phyloP scores from a whole-genome alignment of 2,329 filamentous ascomycete species.

The Fusarium sp. region DNA sequence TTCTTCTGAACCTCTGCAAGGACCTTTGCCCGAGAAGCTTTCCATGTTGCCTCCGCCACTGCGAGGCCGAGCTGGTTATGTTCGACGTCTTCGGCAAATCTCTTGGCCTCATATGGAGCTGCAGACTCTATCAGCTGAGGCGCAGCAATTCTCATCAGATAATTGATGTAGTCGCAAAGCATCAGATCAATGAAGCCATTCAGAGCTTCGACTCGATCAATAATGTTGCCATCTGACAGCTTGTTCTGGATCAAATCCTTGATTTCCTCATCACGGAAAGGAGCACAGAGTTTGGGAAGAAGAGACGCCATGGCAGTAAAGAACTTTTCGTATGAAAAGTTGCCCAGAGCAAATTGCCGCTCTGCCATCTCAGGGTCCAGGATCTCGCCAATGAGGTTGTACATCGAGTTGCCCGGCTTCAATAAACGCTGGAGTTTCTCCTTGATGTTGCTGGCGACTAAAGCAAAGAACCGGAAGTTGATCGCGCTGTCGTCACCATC shows the following conservation, averaged over 20 bases:
- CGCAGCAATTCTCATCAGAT: constrained; percentile 79
- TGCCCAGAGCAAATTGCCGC: constrained; percentile 77
- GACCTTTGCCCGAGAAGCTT: constrained; percentile 74
- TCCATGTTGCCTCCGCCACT: constrained; percentile 77
- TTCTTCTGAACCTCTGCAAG: constrained; percentile 76
- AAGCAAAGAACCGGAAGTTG: constrained; percentile 77
- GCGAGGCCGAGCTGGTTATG: constrained; percentile 68
- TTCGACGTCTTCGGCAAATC: constrained; percentile 77
- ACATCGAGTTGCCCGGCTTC: constrained; percentile 79
- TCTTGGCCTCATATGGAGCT: constrained; percentile 80
- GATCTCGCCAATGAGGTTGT: constrained; percentile 81
- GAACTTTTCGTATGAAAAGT: constrained; percentile 86
- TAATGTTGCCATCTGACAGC: constrained; percentile 73
- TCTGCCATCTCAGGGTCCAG: constrained; percentile 81
- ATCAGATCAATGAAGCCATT: constrained; percentile 83
- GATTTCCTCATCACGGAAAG: constrained; percentile 83
- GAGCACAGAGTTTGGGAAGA: constrained; percentile 84
- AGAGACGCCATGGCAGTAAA: constrained; percentile 83
- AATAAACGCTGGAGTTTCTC: constrained; percentile 81
- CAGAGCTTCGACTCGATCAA: constrained; percentile 82
- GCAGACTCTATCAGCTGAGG: constrained; percentile 81
- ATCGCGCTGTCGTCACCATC: constrained; percentile 74
- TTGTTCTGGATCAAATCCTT: constrained; percentile 77
- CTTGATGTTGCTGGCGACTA: constrained; percentile 79
- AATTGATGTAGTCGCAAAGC: constrained; percentile 87